Evolutionary conservation across 257 asterid genomes (phyloP), one percentile per base, ranked within the genome.

Genomic region (Paraleonurus japonicus): DNA sequence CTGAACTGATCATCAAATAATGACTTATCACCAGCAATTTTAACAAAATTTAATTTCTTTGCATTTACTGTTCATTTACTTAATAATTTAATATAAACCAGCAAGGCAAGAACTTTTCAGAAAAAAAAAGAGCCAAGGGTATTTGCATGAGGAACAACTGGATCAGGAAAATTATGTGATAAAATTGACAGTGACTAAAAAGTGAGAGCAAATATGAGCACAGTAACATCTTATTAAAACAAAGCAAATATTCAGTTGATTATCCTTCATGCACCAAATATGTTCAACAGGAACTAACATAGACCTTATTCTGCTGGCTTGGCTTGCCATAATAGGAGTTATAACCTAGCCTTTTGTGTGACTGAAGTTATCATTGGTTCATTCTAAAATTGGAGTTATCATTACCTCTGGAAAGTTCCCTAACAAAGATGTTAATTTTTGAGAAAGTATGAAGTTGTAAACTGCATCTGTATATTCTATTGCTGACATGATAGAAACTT

Each of bases 351-450:
- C 5, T 9, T 53, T 27, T 24, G 61, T 61, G 63, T 2, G 7
- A 12, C 4, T n/a, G 7, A 8, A 45, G 47, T 22, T 61, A 35
- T 37, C 35, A 48, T 24, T 22, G 61, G 35, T 33, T 60, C 48
- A 45, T 69, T 60, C 50, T 58, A 60, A 43, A 58, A 32, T 58
- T n/a, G 23, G 55, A 65, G 37, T 22, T 24, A 23, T 47, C 32
- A 37, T 79, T 83, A 94, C 99, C 99, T 95, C 99, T 3, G 98
- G 99, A 62, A 95, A 95, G 81, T 89, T 95, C 30, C 99, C 99
- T 45, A 95, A 83, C 71, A 91, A 73, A 47, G 95, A 84, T 69
- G 95, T 86, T 76, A 95, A 79, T 70, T 95, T 95, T 80, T 95
- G 99, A 66, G 98, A 86, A 76, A 95, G 87, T 71, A 95, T 85